Percentiles rank a stretch among this genome's conserved stretches.
These are phyloP conservation scores for Peronospora destructor DNA, from an alignment of 352 stramenopile genomes.

Conservation along the genomic window DNA sequence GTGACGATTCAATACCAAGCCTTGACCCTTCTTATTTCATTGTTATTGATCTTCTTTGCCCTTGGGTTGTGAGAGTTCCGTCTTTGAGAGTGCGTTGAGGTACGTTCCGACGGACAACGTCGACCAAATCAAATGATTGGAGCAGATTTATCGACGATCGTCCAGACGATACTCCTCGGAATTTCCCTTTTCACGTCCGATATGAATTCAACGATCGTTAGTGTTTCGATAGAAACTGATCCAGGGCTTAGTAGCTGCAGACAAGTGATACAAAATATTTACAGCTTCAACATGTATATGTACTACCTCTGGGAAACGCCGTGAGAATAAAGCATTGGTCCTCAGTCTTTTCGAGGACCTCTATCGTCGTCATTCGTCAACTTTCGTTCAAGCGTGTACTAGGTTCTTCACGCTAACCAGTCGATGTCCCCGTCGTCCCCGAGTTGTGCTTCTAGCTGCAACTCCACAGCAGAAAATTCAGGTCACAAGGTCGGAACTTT, in stretches of 20 bases:
- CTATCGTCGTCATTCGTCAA: conserved; percentile 21
- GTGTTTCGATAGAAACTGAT: neutral
- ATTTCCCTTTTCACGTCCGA: conserved; percentile 1
- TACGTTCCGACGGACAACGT: neutral
- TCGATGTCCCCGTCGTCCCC: conserved; percentile 26
- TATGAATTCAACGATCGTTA: conserved; percentile 3
- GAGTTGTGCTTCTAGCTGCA: conserved; percentile 9
- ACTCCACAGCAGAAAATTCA: conserved; percentile 5
- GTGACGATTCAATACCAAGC: neutral
- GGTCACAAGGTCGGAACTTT: conserved; percentile 3
- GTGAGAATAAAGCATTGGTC: conserved; percentile 10
- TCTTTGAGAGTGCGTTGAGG: neutral
- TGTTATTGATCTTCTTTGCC: neutral
- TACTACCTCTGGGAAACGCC: conserved; percentile 17
- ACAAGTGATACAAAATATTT: neutral
- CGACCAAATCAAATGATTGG: neutral
- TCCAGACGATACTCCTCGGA: neutral
- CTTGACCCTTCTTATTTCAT: neutral
- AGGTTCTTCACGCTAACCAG: neutral
- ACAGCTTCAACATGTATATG: neutral
- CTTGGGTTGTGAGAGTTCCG: neutral
- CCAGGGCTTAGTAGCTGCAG: no score
- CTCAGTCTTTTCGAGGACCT: conserved; percentile 5
- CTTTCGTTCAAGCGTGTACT: conserved; percentile 7
- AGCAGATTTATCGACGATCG: neutral